A percentile compares a stretch with the other conserved stretches of the same genome.
These are phyloP conservation scores for Rubroshorea leprosula DNA, from an alignment of 345 rosid species.

Conservation along the genomic window DNA sequence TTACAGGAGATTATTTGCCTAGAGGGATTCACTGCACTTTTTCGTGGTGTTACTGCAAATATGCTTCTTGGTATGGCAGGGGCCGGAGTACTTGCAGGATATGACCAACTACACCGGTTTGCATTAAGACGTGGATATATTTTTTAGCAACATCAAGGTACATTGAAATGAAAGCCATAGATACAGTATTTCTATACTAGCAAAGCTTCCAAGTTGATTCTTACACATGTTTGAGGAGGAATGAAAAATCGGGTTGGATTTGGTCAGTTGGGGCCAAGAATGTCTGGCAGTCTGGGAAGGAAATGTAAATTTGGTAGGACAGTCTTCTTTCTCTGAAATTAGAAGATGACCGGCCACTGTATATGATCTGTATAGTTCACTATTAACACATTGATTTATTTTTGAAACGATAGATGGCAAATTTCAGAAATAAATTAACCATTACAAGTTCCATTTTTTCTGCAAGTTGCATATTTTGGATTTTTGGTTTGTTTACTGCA, in stretches of 20 bases:
- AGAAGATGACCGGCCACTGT: no score
- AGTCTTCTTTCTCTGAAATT: no score
- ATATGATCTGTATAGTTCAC: background rate
- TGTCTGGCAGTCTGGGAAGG: background rate
- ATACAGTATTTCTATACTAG: slow-evolving; percentile 6
- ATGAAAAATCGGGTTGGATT: background rate
- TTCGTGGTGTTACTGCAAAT: slow-evolving; percentile 79
- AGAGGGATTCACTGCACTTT: slow-evolving; percentile 70
- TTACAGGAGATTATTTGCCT: slow-evolving; percentile 49
- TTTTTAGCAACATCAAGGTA: slow-evolving; percentile 28
- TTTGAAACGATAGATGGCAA: no score
- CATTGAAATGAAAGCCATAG: slow-evolving; percentile 24
- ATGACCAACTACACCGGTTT: slow-evolving; percentile 73
- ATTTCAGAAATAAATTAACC: no score
- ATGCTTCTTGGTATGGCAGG: slow-evolving; percentile 97
- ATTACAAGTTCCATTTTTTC: no score
- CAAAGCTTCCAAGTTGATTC: slow-evolving; percentile 1
- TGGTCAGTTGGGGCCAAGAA: background rate
- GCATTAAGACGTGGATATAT: slow-evolving; percentile 42
- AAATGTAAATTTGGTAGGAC: no score
- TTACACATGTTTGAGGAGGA: background rate
- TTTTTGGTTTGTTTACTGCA: no score
- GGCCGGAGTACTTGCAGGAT: slow-evolving; percentile 90
- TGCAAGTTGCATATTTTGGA: no score
- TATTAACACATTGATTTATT: no score